phyloP scores from a whole-genome alignment of 768 basidiomycete species.

The Termitomyces titanicus region DNA sequence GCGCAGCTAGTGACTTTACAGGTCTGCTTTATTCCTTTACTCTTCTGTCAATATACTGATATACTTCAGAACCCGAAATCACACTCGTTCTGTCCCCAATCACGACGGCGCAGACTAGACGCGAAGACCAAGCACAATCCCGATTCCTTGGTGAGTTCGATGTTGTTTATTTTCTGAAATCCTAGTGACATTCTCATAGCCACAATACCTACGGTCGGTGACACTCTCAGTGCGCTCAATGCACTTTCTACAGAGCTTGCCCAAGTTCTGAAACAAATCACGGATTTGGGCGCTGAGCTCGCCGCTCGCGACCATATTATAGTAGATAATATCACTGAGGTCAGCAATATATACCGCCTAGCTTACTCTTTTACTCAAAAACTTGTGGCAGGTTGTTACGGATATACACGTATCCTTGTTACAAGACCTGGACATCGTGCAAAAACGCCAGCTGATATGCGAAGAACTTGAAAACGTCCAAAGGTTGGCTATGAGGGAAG shows the following conservation, averaged over 20 bases:
- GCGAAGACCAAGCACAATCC: slow-evolving; percentile 48
- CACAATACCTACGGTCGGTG: slow-evolving; percentile 72
- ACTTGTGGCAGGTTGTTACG: slow-evolving; percentile 38
- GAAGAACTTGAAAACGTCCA: slow-evolving; percentile 54
- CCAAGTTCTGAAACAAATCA: slow-evolving; percentile 60
- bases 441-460: slow-evolving; percentile 64
- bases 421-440: slow-evolving; percentile 63
- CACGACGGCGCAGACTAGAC: slow-evolving; percentile 45
- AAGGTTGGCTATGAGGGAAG: slow-evolving; percentile 34
- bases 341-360: slow-evolving; percentile 25
- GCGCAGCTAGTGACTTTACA: slow-evolving; percentile 69
- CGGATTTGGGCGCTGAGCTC: slow-evolving; percentile 66
- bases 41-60: background rate
- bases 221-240: slow-evolving; percentile 65
- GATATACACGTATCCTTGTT: slow-evolving; percentile 51
- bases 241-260: slow-evolving; percentile 60
- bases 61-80: slow-evolving; percentile 59
- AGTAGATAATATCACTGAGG: slow-evolving; percentile 70
- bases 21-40: slow-evolving; percentile 31
- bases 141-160: slow-evolving; percentile 53
- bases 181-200: slow-evolving; percentile 35
- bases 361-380: slow-evolving; percentile 2
- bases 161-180: background rate
- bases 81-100: slow-evolving; percentile 69
- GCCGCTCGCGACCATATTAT: slow-evolving; percentile 67